Conservation (phyloP, 768 basidiomycete genomes). For the Mrakia gelida region DNA sequence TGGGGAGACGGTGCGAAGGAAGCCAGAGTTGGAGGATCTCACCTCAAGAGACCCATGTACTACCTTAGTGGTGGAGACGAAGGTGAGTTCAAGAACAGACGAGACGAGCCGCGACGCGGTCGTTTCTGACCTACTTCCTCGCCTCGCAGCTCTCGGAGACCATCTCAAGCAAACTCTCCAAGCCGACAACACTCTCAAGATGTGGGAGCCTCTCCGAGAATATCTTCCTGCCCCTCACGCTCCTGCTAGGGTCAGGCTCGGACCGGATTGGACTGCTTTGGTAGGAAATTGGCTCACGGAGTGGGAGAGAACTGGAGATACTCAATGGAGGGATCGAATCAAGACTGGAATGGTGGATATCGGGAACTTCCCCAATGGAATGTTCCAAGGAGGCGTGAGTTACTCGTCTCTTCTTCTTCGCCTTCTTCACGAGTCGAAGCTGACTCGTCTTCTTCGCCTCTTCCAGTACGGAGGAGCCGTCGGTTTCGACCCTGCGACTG, state of each 20-base stretch:
- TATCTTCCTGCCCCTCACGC: slow-evolving; percentile 4
- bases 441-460: background rate
- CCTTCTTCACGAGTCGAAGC: background rate
- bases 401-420: background rate
- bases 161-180: background rate
- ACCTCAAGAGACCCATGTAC: slow-evolving; percentile 19
- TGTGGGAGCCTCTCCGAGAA: slow-evolving; percentile 18
- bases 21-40: slow-evolving; percentile 4
- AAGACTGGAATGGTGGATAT: slow-evolving; percentile 21
- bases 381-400: slow-evolving; percentile 13
- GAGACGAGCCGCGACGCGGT: background rate
- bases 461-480: background rate
- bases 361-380: background rate
- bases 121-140: background rate
- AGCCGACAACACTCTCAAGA: background rate
- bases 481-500: slow-evolving; percentile 11
- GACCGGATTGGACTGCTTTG: slow-evolving; percentile 3
- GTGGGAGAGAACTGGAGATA: slow-evolving; percentile 20
- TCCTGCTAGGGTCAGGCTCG: slow-evolving; percentile 13
- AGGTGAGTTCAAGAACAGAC: background rate
- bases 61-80: slow-evolving; percentile 22
- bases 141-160: background rate
- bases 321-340: background rate
- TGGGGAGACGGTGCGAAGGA: slow-evolving; percentile 22
- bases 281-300: slow-evolving; percentile 19